Evolutionary conservation across 371 early-diverging fungal species (phyloP).

Genomic region (Mucor mucedo): DNA sequence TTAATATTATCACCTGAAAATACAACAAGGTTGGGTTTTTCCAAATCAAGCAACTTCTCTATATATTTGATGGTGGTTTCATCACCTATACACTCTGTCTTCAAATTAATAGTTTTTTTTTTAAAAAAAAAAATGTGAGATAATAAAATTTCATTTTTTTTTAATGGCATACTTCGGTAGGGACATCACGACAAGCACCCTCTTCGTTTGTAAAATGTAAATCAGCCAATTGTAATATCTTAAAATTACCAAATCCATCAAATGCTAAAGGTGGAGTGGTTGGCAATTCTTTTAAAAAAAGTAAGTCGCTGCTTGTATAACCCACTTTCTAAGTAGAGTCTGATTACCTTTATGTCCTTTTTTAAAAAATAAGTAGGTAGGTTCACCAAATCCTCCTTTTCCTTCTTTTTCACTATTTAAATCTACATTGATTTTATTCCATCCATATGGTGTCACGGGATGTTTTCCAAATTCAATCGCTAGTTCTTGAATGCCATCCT

Average conservation of each 20-base stretch:
- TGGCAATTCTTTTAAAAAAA: constrained; percentile 24
- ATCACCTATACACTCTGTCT: constrained; percentile 50
- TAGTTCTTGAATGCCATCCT: constrained; percentile 33
- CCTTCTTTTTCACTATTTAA: constrained; percentile 38
- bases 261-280: constrained; percentile 38
- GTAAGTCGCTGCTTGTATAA: constrained; percentile 4
- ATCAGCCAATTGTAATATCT: constrained; percentile 61
- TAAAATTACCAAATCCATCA: constrained; percentile 49
- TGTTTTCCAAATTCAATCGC: constrained; percentile 42
- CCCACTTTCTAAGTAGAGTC: too few relatives aligned
- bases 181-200: constrained; percentile 48
- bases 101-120: background rate
- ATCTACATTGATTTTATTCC: constrained; percentile 39
- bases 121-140: background rate
- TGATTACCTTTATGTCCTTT: constrained; percentile 35
- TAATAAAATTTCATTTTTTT: background rate
- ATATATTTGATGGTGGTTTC: constrained; percentile 47
- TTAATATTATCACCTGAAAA: constrained; percentile 65
- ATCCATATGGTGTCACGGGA: constrained; percentile 37
- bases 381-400: constrained; percentile 39
- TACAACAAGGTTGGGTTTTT: constrained; percentile 59
- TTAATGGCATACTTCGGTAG: constrained; percentile 34
- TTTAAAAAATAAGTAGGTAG: constrained; percentile 36
- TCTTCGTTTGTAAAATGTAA: constrained; percentile 60
- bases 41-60: constrained; percentile 48